A percentile compares a stretch with the other conserved stretches of the same genome.
Evolutionary conservation across 1,284 basidiomycete genomes (phyloP).

Genomic region (Apiotrichum sp.): DNA sequence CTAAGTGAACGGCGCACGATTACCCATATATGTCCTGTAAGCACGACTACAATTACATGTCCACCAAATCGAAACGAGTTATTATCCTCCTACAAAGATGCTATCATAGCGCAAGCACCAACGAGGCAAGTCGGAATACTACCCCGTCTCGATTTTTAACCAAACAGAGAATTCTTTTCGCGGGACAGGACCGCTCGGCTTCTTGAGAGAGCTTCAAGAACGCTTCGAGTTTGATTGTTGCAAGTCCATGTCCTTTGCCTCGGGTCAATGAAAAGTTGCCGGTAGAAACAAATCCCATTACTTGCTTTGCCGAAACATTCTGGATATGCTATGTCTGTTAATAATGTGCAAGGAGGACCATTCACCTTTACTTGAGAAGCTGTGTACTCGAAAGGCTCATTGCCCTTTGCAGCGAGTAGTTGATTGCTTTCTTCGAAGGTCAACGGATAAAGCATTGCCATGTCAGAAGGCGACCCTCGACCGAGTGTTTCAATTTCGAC

Average conservation of each 20-base stretch:
- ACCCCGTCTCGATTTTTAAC: slow-evolving; percentile 49
- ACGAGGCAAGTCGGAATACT: slow-evolving; percentile 47
- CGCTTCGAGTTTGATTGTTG: slow-evolving; percentile 57
- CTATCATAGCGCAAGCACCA: neutral
- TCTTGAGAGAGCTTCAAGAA: slow-evolving; percentile 52
- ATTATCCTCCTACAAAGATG: too few species aligned
- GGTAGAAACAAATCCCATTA: slow-evolving; percentile 73
- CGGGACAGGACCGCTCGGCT: slow-evolving; percentile 46
- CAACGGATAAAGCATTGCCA: slow-evolving; percentile 63
- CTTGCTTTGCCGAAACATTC: slow-evolving; percentile 45
- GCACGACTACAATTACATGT: too few species aligned
- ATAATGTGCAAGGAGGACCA: neutral
- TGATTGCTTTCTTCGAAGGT: slow-evolving; percentile 51
- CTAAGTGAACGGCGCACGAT: too few species aligned
- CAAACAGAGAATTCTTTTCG: slow-evolving; percentile 42
- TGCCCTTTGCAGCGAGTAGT: slow-evolving; percentile 13
- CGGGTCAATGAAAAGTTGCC: slow-evolving; percentile 71
- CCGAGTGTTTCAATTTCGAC: slow-evolving; percentile 58
- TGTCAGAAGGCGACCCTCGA: slow-evolving; percentile 65
- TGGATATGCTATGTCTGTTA: slow-evolving; percentile 50
- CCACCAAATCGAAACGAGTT: too few species aligned
- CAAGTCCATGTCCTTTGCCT: slow-evolving; percentile 68
- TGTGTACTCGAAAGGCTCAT: slow-evolving; percentile 36
- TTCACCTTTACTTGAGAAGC: slow-evolving; percentile 49
- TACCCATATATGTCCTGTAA: too few species aligned